Percentiles rank a stretch among this genome's conserved stretches.
These are phyloP conservation scores for Golubevia sp. DNA, from an alignment of 1,284 basidiomycete species.

Conservation along the genomic window DNA sequence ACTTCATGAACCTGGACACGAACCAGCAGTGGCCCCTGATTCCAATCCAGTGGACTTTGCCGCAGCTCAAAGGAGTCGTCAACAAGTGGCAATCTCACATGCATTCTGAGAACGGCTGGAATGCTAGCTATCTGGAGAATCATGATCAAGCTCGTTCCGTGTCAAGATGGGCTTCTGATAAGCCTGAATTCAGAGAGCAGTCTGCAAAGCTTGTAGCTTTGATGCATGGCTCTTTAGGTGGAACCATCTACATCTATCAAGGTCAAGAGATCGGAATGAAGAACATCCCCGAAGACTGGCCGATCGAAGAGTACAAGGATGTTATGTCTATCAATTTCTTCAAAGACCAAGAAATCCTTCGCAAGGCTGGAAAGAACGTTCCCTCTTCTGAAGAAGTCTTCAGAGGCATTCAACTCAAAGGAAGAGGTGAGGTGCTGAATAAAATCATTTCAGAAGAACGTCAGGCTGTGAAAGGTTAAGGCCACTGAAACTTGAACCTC, in stretches of 20 bases:
- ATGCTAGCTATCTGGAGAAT: slow-evolving; percentile 64
- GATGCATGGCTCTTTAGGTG: slow-evolving; percentile 69
- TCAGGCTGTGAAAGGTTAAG: too few relatives aligned
- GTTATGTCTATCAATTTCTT: slow-evolving; percentile 23
- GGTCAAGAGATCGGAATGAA: slow-evolving; percentile 63
- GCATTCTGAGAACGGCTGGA: slow-evolving; percentile 3
- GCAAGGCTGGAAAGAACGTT: slow-evolving; percentile 14
- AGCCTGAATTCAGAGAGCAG: slow-evolving; percentile 66
- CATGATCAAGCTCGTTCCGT: slow-evolving; percentile 72
- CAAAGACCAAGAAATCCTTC: slow-evolving; percentile 30
- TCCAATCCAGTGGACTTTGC: not conserved
- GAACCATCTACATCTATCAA: slow-evolving; percentile 75
- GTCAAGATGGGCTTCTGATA: slow-evolving; percentile 72
- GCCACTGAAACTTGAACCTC: too few relatives aligned
- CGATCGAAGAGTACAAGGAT: slow-evolving; percentile 23
- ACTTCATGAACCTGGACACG: not conserved
- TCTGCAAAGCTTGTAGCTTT: slow-evolving; percentile 73
- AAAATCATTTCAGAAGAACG: too few relatives aligned
- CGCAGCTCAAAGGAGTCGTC: slow-evolving; percentile 5
- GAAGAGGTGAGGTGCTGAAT: too few relatives aligned
- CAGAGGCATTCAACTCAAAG: not conserved
- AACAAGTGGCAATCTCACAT: not conserved
- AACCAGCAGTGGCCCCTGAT: slow-evolving; percentile 8
- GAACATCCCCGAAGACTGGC: slow-evolving; percentile 36
- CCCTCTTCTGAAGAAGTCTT: slow-evolving; percentile 3